These are phyloP conservation scores for Cryptosporidium baileyi DNA, from an alignment of 169 alveolate species.

Conservation along the genomic window DNA sequence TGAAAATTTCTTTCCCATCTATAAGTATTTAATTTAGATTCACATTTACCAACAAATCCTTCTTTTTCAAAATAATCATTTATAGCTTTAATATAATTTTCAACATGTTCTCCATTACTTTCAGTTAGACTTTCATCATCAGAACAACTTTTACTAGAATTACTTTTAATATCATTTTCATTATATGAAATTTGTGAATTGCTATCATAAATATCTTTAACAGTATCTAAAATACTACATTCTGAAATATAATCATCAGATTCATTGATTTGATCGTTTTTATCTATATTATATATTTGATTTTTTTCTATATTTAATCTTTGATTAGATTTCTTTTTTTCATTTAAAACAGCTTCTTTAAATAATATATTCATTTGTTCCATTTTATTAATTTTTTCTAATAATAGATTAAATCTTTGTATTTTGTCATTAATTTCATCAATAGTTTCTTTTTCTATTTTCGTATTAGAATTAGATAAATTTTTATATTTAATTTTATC, in stretches of 20 bases:
- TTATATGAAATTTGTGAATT: not conserved
- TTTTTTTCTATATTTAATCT: not conserved
- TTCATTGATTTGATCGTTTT: not conserved
- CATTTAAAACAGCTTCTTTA: conserved; percentile 33
- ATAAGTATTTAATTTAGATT: conserved; percentile 29
- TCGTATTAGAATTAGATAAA: not conserved
- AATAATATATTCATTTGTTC: conserved; percentile 34
- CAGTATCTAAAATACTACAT: conserved; percentile 9
- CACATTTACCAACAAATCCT: conserved; percentile 9
- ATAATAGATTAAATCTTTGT: conserved; percentile 21
- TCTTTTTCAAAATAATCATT: conserved; percentile 15
- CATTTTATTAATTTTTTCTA: conserved; percentile 37
- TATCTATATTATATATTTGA: not conserved
- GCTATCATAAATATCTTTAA: conserved; percentile 17
- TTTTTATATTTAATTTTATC: too few species aligned
- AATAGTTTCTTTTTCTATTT: not conserved
- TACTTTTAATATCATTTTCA: not conserved
- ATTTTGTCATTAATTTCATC: conserved; percentile 16
- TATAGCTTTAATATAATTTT: conserved; percentile 17
- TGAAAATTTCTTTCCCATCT: conserved; percentile 49
- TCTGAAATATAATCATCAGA: not conserved
- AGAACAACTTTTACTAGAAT: not conserved
- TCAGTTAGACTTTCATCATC: not conserved
- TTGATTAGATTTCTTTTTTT: conserved; percentile 3
- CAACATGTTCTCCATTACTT: conserved; percentile 31